phyloP scores from a whole-genome alignment of 345 rosid genomes.

The Psidium guajava region DNA sequence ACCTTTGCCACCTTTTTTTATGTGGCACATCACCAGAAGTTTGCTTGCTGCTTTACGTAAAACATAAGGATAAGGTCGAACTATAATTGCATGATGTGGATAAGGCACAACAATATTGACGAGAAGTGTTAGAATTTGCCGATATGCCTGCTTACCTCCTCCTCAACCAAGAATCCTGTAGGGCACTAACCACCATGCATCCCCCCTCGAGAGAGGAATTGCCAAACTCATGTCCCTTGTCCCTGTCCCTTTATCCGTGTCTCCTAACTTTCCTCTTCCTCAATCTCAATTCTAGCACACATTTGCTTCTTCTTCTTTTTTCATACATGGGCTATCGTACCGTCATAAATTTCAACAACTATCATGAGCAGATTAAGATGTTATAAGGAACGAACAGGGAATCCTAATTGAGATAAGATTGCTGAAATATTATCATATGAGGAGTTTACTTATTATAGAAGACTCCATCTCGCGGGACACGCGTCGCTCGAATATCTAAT shows the following conservation, averaged over 20 bases:
- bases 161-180: not conserved
- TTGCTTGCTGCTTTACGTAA: not conserved
- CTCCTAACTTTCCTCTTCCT: not conserved
- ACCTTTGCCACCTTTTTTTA: not conserved
- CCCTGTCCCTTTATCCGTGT: not conserved
- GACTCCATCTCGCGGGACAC: not conserved
- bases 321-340: rapidly evolving
- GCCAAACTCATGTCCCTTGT: not conserved
- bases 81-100: not conserved
- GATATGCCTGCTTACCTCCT: not conserved
- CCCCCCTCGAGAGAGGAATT: not conserved
- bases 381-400: not conserved
- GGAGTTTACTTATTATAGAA: rapidly evolving
- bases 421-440: rapidly evolving
- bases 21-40: not conserved
- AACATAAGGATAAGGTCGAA: not conserved
- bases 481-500: not conserved
- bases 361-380: not conserved
- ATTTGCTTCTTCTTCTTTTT: not conserved
- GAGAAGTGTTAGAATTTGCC: not conserved
- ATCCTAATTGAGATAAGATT: not conserved
- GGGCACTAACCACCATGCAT: not conserved
- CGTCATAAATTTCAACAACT: not conserved
- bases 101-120: not conserved
- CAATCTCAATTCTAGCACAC: not conserved